Conservation (phyloP, 2,329 filamentous ascomycete species). For the Mycogone perniciosa region DNA sequence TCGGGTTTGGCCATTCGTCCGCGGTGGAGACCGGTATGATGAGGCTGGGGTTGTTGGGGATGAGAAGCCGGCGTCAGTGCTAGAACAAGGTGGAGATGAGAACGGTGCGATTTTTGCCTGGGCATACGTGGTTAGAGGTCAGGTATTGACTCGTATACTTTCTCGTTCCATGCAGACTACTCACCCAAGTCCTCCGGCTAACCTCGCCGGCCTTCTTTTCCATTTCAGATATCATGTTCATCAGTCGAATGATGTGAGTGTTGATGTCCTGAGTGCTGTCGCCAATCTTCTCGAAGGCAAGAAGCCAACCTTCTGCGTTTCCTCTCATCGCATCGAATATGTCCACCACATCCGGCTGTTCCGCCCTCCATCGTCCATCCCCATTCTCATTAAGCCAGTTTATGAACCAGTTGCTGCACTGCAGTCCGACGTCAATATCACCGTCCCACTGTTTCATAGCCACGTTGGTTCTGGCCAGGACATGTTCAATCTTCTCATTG, state of each 20-base stretch:
- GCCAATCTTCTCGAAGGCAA: constrained; percentile 70
- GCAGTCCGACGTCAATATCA: constrained; percentile 72
- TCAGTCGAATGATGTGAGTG: constrained; percentile 63
- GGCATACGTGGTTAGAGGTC: not conserved
- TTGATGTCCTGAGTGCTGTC: constrained; percentile 65
- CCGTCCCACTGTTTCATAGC: constrained; percentile 71
- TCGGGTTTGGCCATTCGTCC: too few species aligned
- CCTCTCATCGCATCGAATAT: constrained; percentile 88
- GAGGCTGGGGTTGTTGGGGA: constrained; percentile 2
- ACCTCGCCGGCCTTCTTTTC: constrained; percentile 77
- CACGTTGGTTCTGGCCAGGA: constrained; percentile 70
- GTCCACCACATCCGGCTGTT: constrained; percentile 57
- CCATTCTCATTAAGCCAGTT: constrained; percentile 65
- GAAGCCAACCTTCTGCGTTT: constrained; percentile 85
- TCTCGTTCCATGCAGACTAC: constrained; percentile 21
- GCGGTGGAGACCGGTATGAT: not conserved
- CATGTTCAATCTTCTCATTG: constrained; percentile 87
- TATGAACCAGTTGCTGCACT: constrained; percentile 69
- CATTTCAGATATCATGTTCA: constrained; percentile 76
- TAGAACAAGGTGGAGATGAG: constrained; percentile 10
- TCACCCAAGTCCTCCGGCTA: constrained; percentile 69
- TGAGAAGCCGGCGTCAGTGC: constrained; percentile 2
- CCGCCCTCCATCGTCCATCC: constrained; percentile 52
- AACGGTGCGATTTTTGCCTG: constrained; percentile 20
- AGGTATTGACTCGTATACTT: not conserved